Conservation (phyloP, 176 grass and related monocot genomes). For the Oryza nivara region DNA sequence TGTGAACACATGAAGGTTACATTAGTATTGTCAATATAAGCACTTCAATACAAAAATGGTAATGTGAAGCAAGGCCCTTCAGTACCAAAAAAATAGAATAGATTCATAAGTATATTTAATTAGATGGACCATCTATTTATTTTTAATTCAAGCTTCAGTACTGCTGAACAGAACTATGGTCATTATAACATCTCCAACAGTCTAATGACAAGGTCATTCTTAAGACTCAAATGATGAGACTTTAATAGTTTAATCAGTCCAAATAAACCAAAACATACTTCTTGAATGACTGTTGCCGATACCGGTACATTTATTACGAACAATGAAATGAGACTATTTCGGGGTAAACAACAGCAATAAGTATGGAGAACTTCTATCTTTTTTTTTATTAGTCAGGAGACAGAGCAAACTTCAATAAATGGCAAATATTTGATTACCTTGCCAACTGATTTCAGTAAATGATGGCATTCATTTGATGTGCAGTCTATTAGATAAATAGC, state of each 20-base stretch:
- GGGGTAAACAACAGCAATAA: constrained; percentile 24
- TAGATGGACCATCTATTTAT: constrained; percentile 6
- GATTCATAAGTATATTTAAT: constrained; percentile 31
- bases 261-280: constrained; percentile 18
- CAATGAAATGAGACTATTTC: constrained; percentile 24
- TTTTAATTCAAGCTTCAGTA: constrained; percentile 8
- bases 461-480: constrained; percentile 73
- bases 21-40: constrained; percentile 42
- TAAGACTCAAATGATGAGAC: background rate
- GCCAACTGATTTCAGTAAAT: constrained; percentile 59
- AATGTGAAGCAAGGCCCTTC: constrained; percentile 15
- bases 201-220: constrained; percentile 1
- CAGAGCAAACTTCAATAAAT: constrained; percentile 18
- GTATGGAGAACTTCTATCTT: constrained; percentile 12
- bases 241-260: background rate
- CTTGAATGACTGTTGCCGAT: constrained; percentile 6
- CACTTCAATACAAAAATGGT: constrained; percentile 33
- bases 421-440: constrained; percentile 60
- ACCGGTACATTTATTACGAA: background rate
- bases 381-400: background rate
- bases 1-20: constrained; percentile 38
- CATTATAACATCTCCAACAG: constrained; percentile 14
- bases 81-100: background rate
- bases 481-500: constrained; percentile 85
- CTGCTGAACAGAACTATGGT: constrained; percentile 2